Percentiles rank a stretch among this genome's conserved stretches.
Conservation (phyloP, 305 asterid species). For the Nicotiana rustica region DNA sequence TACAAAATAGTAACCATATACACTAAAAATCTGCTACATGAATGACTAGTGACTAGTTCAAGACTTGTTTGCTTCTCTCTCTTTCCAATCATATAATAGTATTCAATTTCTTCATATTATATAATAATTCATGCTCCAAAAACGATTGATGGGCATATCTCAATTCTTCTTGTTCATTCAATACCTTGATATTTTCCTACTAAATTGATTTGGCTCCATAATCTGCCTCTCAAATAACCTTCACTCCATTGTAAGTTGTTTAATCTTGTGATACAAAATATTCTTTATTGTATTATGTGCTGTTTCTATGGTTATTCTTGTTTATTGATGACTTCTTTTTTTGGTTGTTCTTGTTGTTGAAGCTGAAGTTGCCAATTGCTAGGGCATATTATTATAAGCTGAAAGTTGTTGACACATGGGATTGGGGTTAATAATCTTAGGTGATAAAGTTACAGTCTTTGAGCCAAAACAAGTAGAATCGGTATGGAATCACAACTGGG, state of each 20-base stretch:
- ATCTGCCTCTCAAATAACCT: too few relatives aligned
- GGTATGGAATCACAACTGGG: slow-evolving; percentile 82
- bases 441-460: slow-evolving; percentile 56
- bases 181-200: slow-evolving; percentile 54
- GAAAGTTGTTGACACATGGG: slow-evolving; percentile 76
- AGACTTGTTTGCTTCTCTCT: background rate
- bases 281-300: slow-evolving; percentile 3
- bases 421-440: slow-evolving; percentile 63
- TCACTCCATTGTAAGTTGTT: slow-evolving; percentile 16
- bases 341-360: slow-evolving; percentile 37
- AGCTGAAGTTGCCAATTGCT: slow-evolving; percentile 43
- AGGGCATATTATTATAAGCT: slow-evolving; percentile 42
- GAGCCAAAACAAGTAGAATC: slow-evolving; percentile 49
- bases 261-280: slow-evolving; percentile 32
- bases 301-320: slow-evolving; percentile 40
- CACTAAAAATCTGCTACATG: slow-evolving; percentile 19
- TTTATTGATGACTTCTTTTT: slow-evolving; percentile 45
- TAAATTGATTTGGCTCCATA: slow-evolving; percentile 27
- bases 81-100: background rate
- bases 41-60: slow-evolving; percentile 12
- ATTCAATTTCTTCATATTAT: background rate
- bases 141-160: slow-evolving; percentile 59
- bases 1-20: background rate
- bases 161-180: slow-evolving; percentile 53
- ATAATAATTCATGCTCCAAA: background rate